A percentile compares a stretch with the other conserved stretches of the same genome.
These are phyloP conservation scores for Plasmopara muralis DNA, from an alignment of 352 stramenopile species.

Conservation along the genomic window DNA sequence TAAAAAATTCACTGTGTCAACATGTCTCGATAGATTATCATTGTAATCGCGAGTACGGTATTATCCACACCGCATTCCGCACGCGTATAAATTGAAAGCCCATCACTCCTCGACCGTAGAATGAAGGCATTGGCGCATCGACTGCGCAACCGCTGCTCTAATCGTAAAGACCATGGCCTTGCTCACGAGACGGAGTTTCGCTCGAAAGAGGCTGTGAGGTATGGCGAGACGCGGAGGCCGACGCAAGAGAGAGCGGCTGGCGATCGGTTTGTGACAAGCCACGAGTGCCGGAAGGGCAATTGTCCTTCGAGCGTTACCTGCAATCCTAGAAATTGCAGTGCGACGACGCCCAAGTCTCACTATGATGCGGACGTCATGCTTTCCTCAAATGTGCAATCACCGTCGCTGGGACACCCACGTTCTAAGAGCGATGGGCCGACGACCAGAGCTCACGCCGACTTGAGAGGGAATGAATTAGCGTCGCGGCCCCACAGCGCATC, in stretches of 20 bases:
- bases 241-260: not conserved
- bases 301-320: constrained; percentile 20
- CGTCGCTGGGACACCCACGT: not conserved
- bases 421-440: not conserved
- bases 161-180: constrained; percentile 7
- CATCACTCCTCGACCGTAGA: constrained; percentile 7
- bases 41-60: not conserved
- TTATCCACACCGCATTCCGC: constrained; percentile 6
- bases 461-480: constrained; percentile 2
- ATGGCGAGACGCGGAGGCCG: not conserved
- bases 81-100: not conserved
- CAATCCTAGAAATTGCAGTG: constrained; percentile 14
- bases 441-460: constrained; percentile 8
- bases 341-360: too few relatives aligned
- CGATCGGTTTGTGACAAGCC: not conserved
- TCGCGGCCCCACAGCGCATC: not conserved
- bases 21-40: too few relatives aligned
- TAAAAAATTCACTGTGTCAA: too few relatives aligned
- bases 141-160: constrained; percentile 17
- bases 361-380: too few relatives aligned
- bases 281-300: constrained; percentile 6
- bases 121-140: constrained; percentile 38
- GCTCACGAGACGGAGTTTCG: constrained; percentile 11
- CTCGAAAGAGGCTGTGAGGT: constrained; percentile 9
- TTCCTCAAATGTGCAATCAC: not conserved